These are phyloP conservation scores for Fusarium dlaminii DNA, from an alignment of 2,329 filamentous ascomycete species.

Conservation along the genomic window DNA sequence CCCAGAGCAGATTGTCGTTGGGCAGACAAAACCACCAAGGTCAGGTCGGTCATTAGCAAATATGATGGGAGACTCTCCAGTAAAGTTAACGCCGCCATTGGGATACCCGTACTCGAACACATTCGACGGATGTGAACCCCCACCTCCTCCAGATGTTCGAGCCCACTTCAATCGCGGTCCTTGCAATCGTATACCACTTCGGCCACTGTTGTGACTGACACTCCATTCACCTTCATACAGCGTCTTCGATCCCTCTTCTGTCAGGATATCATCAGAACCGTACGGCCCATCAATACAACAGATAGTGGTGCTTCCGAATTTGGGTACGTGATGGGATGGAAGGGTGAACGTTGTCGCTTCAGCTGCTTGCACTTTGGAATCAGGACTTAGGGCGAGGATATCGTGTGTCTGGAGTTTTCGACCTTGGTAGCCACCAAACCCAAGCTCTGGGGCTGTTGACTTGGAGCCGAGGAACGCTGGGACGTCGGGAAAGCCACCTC, in stretches of 20 bases:
- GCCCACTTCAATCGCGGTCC: constrained; percentile 69
- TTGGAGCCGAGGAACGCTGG: constrained; percentile 68
- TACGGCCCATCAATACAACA: not conserved
- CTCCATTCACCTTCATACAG: not conserved
- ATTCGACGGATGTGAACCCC: constrained; percentile 70
- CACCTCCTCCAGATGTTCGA: constrained; percentile 67
- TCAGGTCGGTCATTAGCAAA: constrained; percentile 47
- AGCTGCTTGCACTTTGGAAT: not conserved
- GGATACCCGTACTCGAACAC: constrained; percentile 27
- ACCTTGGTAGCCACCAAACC: constrained; percentile 68
- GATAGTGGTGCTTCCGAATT: not conserved
- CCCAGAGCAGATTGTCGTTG: constrained; percentile 43
- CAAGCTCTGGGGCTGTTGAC: constrained; percentile 65
- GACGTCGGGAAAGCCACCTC: constrained; percentile 48
- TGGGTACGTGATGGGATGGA: not conserved
- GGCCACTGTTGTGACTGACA: not conserved
- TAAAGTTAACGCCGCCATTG: constrained; percentile 45
- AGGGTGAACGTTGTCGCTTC: not conserved
- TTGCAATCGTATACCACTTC: constrained; percentile 68
- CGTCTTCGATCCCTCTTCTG: not conserved
- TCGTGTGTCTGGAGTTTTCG: constrained; percentile 57
- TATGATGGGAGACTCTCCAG: constrained; percentile 48
- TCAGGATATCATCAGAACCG: not conserved
- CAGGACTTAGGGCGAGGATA: constrained; percentile 11
- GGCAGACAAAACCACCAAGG: constrained; percentile 46